Base-by-base conservation (phyloP, 805 yeast species). In the Candida hispaniensis region DNA sequence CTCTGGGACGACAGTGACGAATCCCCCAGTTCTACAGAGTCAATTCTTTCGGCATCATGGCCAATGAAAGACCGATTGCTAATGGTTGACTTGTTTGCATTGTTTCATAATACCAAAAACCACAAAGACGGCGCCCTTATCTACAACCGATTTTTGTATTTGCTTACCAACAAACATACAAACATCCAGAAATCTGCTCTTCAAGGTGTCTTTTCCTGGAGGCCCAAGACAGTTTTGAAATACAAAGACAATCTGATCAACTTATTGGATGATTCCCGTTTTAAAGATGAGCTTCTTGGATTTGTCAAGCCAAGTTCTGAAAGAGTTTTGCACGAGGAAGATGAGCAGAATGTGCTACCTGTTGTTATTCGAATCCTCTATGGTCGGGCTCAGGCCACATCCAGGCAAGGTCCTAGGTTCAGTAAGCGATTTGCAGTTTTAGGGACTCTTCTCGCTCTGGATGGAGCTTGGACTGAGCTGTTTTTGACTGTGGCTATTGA, bases 221-320 rank as follows among this genome's bases (percentile, higher is more conserved):
- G 75, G 44, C 63, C 67, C 30, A 65, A 69, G 2, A 62, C 61
- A 3, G 56, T 82, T 19, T 67, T 66, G 35, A 79, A 76, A 50
- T 88, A 83, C 50, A 64, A 67, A 39, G 94, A 79, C 41, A 76
- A 77, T 45, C 59, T 91, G 47, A 67, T 59, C 29, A 85, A 78
- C 43, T 56, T 91, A 40, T 60, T 88, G 11, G 95, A 88, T 52
- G 93, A 83, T 42, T 70, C 80, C 2, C 60, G 77, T 11, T 86
- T 83, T 60, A 71, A 83, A 40, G 98, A 91, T 56, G 96, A 86
- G 55, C 60, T 86, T 18, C 63, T 79, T 13, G 69, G 66, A 11
- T 66, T 91, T 23, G 58, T 81, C 12, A 64, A 68, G 12, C 64
- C 63, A 22, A 72, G 67, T 4, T 67, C 73, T 6, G 63, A 58